Base-by-base conservation (phyloP, 2,329 filamentous ascomycete species). In the Delphinella strobiligena region DNA sequence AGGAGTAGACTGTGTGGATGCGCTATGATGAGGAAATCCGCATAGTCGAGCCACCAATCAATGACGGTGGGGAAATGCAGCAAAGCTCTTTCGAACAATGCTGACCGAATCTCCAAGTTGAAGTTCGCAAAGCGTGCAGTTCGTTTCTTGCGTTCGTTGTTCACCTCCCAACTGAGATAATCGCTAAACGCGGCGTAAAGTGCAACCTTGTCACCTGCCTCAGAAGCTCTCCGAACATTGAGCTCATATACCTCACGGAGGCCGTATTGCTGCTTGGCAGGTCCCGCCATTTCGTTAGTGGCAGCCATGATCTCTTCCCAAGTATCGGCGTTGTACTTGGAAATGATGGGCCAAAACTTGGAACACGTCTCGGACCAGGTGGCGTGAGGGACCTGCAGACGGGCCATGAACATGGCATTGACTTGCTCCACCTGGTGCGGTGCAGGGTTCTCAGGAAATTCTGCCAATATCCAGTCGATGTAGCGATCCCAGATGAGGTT, bases 151-250 rank as follows among this genome's bases (percentile, higher is more conserved):
- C 65, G 60, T 51, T 70, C 77, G 45, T 72, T 72, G 49, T 71
- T 71, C 34, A 45, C 54, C 64, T 98, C 91, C 82, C 85, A 95
- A 39, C 84, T 78, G 14, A 96, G 66, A 52, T 98, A 98, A 40
- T 82, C 74, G 4, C 59, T 61, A 46, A 72, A 72, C 3, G 67
- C 60, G 15, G 60, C 57, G 58, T 72, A 74, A 42, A 81, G 67
- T 3, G 66, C 67, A 9, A 74, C 70, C 19, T 63, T 56, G 48
- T 84, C 73, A 41, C 67, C 69, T 5, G 69, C 61, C 39, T 75
- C 67, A 12, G 62, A 57, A 5, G 80, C 78, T 44, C 71, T 67
- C 38, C 69, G 68, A 16, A 91, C 62, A 45, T 73, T 75, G 46
- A 78, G 63, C 56, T 93, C 84, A 53, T 77, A 77, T 3, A 71